phyloP scores from a whole-genome alignment of 1,139 yeast genomes.

The Suhomyces chickasaworum region DNA sequence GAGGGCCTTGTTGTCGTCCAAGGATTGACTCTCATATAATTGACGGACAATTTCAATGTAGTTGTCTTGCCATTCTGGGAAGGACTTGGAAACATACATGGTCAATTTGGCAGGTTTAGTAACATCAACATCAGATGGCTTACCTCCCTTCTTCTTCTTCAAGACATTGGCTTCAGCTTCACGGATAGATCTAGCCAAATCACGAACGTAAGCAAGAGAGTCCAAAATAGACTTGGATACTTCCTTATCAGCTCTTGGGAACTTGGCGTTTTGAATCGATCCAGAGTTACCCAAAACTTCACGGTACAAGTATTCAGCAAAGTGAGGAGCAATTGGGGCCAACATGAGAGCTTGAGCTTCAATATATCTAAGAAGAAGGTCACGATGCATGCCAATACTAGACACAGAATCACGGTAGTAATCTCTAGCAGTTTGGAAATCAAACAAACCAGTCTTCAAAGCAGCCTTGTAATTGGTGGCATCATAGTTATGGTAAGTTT shows the following conservation, averaged over 20 bases:
- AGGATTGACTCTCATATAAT: constrained; percentile 63
- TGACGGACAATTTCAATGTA: constrained; percentile 84
- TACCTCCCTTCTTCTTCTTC: constrained; percentile 89
- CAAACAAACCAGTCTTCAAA: constrained; percentile 87
- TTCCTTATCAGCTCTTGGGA: constrained; percentile 75
- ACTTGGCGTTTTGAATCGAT: constrained; percentile 70
- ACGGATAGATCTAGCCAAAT: constrained; percentile 78
- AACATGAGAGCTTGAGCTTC: constrained; percentile 81
- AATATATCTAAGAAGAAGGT: constrained; percentile 76
- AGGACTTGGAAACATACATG: constrained; percentile 71
- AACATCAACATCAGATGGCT: constrained; percentile 70
- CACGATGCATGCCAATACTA: constrained; percentile 75
- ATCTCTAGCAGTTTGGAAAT: constrained; percentile 93
- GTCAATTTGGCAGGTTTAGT: constrained; percentile 72
- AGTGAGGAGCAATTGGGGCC: constrained; percentile 95
- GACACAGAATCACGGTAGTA: constrained; percentile 85
- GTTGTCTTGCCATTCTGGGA: constrained; percentile 96
- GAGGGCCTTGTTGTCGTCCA: constrained; percentile 62
- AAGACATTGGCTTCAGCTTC: constrained; percentile 87
- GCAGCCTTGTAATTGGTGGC: constrained; percentile 85
- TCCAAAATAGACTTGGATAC: constrained; percentile 63
- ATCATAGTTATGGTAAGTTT: constrained; percentile 68
- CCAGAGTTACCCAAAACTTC: constrained; percentile 65
- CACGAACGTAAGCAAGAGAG: constrained; percentile 77
- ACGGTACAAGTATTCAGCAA: constrained; percentile 85